phyloP scores from a whole-genome alignment of 441 rosid species.

The Erodium moschatum region DNA sequence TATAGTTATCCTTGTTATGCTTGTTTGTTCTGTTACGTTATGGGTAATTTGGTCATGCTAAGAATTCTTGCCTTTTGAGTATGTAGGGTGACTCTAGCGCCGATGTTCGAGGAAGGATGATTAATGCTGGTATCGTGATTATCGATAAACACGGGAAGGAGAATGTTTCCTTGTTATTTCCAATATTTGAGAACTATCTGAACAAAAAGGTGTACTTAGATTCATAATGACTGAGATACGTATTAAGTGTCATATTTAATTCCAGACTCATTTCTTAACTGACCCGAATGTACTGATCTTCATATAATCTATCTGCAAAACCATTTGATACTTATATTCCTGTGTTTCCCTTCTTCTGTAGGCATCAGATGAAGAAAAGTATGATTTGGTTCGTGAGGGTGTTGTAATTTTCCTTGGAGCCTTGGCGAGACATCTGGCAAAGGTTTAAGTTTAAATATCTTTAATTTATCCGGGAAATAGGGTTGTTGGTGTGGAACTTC shows the following conservation, averaged over 20 bases:
- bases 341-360: constrained; percentile 21
- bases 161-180: constrained; percentile 85
- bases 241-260: neutral
- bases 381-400: constrained; percentile 97
- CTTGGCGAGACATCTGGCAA: constrained; percentile 80
- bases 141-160: constrained; percentile 92
- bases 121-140: constrained; percentile 89
- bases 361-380: constrained; percentile 91
- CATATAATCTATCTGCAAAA: constrained; percentile 6
- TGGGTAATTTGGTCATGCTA: neutral
- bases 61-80: constrained; percentile 13
- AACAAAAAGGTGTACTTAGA: constrained; percentile 64
- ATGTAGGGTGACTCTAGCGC: constrained; percentile 90
- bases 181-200: constrained; percentile 91
- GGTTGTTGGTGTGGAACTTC: constrained; percentile 1
- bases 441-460: constrained; percentile 37
- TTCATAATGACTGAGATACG: neutral
- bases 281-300: constrained; percentile 1
- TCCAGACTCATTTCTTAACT: neutral
- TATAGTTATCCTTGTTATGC: neutral
- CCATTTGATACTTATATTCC: constrained; percentile 11
- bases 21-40: neutral
- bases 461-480: constrained; percentile 12
- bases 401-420: constrained; percentile 98
- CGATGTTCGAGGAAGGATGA: constrained; percentile 99